phyloP scores from a whole-genome alignment of 2,329 filamentous ascomycete species.

The Canariomyces notabilis region DNA sequence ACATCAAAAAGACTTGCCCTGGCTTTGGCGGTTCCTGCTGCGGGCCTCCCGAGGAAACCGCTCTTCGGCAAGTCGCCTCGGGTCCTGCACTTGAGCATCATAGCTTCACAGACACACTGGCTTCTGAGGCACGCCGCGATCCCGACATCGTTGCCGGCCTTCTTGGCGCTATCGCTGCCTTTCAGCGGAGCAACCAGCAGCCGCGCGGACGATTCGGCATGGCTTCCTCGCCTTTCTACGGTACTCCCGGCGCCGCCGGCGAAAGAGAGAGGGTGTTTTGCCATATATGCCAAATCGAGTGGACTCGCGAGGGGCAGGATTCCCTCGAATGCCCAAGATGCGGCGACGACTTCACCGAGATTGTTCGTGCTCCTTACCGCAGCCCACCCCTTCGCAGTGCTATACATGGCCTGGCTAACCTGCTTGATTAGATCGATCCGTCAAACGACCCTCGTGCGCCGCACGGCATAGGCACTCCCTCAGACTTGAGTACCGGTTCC shows the following conservation, averaged over 20 bases:
- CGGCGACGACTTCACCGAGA: constrained; percentile 72
- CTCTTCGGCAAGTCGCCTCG: background rate
- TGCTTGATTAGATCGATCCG: constrained; percentile 40
- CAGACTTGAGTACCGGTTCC: constrained; percentile 2
- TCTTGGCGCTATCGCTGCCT: constrained; percentile 51
- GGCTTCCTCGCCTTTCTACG: constrained; percentile 20
- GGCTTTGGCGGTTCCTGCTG: background rate
- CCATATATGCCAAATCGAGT: constrained; percentile 75
- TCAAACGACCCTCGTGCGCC: constrained; percentile 58
- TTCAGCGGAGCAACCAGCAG: constrained; percentile 42
- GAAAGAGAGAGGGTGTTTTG: constrained; percentile 76
- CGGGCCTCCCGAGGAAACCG: background rate
- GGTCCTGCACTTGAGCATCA: background rate
- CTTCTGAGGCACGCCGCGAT: constrained; percentile 49
- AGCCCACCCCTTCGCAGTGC: background rate
- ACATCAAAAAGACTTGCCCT: background rate
- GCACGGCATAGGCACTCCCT: constrained; percentile 17
- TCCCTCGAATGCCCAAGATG: constrained; percentile 73
- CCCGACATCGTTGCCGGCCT: constrained; percentile 54
- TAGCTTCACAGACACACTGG: constrained; percentile 17
- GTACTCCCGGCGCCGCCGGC: constrained; percentile 41
- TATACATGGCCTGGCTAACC: constrained; percentile 18
- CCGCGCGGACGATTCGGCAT: constrained; percentile 18
- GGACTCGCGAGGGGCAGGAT: constrained; percentile 63
- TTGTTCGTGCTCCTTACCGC: constrained; percentile 53